Evolutionary conservation across 106 monocot species (phyloP), one percentile per base, ranked within the genome.

Genomic region (Platanthera zijinensis): DNA sequence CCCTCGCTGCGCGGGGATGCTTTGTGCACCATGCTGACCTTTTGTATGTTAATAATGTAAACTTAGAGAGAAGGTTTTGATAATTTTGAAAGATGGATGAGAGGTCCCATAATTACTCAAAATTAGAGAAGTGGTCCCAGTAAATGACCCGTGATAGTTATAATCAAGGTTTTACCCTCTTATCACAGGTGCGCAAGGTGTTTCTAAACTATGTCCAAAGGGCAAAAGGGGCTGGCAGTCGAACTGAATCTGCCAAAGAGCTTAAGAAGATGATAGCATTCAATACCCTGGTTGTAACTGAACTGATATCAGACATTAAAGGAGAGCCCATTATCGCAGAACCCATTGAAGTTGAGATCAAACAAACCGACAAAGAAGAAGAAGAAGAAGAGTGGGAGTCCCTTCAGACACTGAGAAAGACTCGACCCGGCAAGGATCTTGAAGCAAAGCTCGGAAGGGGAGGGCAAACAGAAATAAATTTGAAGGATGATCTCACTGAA

Each of bases 241-340:
- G 88, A 15, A 85, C 75, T 71, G 99, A 94, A 80, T 64, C 99
- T 78, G 94, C 99, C 52, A 99, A 80, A 84, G 99, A 88, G 83
- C 81, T 99, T 72, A 89, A 99, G 84, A 94, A 94, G 74, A 92
- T 99, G 91, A 88, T 99, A 56, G 79, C 83, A 72, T 99, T 94
- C 51, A 99, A 99, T 52, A 86, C 86, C 3, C 76, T 90, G 48
- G 99, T 92, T 69, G 94, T 90, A 56, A 99, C 92, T 52, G 83
- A 86, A 77, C 77, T 99, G 50, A 75, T 99, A 79, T 73, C 89
- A n/a, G 99, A 94, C 74, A 94, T 99, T 63, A 99, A 99, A 90
- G 94, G 99, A 69, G 94, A 99, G 77, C 48, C 86, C 45, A 48
- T 59, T 67, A 57, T 73, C n/a, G 9, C 76, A 47, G 79, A 84